Base-by-base conservation (phyloP, 1,139 yeast species). In the Yamadazyma songkhlaensis region DNA sequence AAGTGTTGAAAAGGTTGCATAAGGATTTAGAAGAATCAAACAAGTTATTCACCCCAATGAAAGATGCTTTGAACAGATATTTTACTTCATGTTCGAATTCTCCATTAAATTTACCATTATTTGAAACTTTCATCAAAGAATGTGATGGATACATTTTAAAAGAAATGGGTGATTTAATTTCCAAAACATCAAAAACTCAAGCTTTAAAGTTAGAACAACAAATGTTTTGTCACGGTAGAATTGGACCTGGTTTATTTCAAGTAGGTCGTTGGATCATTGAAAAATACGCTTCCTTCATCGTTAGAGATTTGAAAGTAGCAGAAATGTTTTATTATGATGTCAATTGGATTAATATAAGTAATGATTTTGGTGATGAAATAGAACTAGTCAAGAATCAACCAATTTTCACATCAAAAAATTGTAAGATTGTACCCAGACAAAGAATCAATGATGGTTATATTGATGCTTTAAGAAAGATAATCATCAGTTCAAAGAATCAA, bases 261-360 rank as follows among this genome's bases (percentile, higher is more conserved):
- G 50, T 60, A 29, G 63, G 67, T 2, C 45, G 51, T 41, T 51
- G 53, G 47, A 54, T 60, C 42, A 56, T 66, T 38, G 74, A 57
- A 35, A 60, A 59, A 31, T 68, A 62, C 43, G 44, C 64, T 4
- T 52, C 56, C 2, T 55, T 55, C 27, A 59, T 73, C 4, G 55
- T 54, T 15, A 61, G 70, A 14, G 77, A 70, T 31, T 58, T 66
- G 37, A 65, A 72, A 45, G 57, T 74, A 2, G 62, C 77, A 0
- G 75, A 71, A 29, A 52, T 87, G 30, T 84, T 74, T 50, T 82
- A 82, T 50, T 81, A 83, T 53, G 82, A 86, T 48, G 80, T 81
- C 0, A 67, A 71, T 25, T 87, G 96, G 96, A 62, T 87, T 8
- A 71, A 74, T 13, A 58, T 83, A 5, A 74, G 74, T 4, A 28